Evolutionary conservation across 225 moss, liverwort and hornwort genomes (phyloP).

Genomic region (Pleurozium schreberi): DNA sequence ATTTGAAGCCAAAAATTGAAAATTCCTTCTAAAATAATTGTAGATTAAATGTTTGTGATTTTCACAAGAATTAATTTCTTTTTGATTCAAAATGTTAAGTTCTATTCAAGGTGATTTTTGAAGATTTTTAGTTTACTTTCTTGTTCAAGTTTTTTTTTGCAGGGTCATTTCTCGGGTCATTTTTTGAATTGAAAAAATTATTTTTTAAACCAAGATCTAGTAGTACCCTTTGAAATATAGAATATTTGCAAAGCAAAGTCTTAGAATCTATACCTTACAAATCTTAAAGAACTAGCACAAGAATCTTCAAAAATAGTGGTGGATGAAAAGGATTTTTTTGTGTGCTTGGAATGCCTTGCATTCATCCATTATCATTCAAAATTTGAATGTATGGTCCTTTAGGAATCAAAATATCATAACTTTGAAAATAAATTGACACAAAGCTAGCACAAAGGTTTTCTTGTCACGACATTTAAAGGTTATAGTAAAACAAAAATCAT

Average conservation of each 20-base stretch:
- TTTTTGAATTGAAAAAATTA: background rate
- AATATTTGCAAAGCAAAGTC: background rate
- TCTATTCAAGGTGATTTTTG: too few relatives aligned
- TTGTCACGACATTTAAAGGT: background rate
- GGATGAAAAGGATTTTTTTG: background rate
- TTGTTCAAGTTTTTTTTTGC: background rate
- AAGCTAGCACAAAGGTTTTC: background rate
- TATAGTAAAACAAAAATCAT: background rate
- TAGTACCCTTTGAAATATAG: background rate
- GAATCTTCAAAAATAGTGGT: background rate
- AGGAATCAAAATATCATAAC: too few relatives aligned
- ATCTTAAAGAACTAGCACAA: background rate
- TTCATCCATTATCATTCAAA: fast-evolving
- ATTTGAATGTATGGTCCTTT: background rate
- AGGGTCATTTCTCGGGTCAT: too few relatives aligned
- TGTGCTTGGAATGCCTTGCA: background rate
- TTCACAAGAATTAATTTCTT: too few relatives aligned
- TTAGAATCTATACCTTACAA: too few relatives aligned
- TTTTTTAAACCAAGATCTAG: background rate
- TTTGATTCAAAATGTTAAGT: too few relatives aligned
- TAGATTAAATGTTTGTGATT: too few relatives aligned
- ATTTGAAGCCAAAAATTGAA: too few relatives aligned
- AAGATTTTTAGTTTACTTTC: background rate
- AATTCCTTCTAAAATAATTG: too few relatives aligned
- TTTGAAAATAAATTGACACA: background rate